phyloP scores from a whole-genome alignment of 805 yeast genomes.

The Brettanomyces sp. region DNA sequence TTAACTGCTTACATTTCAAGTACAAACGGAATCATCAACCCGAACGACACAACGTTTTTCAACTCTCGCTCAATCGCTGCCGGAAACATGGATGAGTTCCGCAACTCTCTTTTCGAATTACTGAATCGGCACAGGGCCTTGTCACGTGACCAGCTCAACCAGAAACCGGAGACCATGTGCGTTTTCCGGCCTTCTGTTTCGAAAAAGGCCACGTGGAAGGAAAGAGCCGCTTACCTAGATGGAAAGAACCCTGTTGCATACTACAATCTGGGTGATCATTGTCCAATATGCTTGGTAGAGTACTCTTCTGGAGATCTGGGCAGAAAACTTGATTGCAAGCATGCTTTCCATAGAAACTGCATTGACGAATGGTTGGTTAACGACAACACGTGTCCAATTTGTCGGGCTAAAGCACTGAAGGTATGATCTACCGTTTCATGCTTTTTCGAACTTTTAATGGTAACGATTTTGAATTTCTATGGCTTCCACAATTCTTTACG shows the following conservation, averaged over 20 bases:
- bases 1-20: slow-evolving; percentile 15
- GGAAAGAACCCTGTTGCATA: background rate
- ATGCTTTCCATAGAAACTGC: slow-evolving; percentile 45
- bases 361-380: slow-evolving; percentile 49
- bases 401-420: slow-evolving; percentile 35
- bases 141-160: slow-evolving; percentile 10
- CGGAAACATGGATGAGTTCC: slow-evolving; percentile 13
- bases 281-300: slow-evolving; percentile 45
- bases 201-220: background rate
- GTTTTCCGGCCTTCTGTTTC: slow-evolving; percentile 2
- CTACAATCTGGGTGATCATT: slow-evolving; percentile 24
- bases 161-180: slow-evolving; percentile 10
- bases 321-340: slow-evolving; percentile 39
- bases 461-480: no score
- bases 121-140: slow-evolving; percentile 11
- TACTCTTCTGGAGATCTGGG: slow-evolving; percentile 38
- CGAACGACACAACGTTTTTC: slow-evolving; percentile 3
- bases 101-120: slow-evolving; percentile 15
- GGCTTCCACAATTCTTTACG: no score
- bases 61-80: slow-evolving; percentile 2
- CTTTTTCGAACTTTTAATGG: no score
- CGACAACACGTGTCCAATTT: slow-evolving; percentile 49
- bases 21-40: slow-evolving; percentile 6
- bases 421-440: no score
- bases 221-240: slow-evolving; percentile 2